Evolutionary conservation across 176 grass and related monocot genomes (phyloP).

Genomic region (Rhynchospora breviuscula): DNA sequence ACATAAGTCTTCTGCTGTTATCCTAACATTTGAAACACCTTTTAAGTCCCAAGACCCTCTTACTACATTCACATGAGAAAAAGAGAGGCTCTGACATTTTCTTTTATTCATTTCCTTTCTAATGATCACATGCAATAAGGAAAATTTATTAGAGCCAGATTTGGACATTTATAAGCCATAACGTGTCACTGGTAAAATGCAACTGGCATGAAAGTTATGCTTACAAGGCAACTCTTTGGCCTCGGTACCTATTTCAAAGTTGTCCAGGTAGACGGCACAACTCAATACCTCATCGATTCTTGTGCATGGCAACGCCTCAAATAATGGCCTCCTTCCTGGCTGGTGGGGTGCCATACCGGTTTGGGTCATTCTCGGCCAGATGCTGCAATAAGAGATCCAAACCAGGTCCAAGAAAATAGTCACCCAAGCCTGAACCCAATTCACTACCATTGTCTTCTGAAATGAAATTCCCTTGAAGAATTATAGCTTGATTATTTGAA

Average conservation of each 20-base stretch:
- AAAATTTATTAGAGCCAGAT: neutral
- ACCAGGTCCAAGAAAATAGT: slow-evolving; percentile 81
- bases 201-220: slow-evolving; percentile 73
- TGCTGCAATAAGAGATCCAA: slow-evolving; percentile 83
- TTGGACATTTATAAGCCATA: neutral
- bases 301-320: slow-evolving; percentile 58
- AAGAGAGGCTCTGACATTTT: neutral
- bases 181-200: slow-evolving; percentile 40
- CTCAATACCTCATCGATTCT: slow-evolving; percentile 45
- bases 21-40: too few relatives aligned
- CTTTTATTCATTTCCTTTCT: neutral
- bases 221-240: slow-evolving; percentile 83
- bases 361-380: slow-evolving; percentile 67
- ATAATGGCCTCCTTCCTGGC: slow-evolving; percentile 71
- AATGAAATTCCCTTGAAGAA: slow-evolving; percentile 63
- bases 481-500: slow-evolving; percentile 64
- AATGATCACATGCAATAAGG: neutral
- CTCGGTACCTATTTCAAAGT: slow-evolving; percentile 59
- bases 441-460: slow-evolving; percentile 35
- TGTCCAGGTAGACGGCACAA: slow-evolving; percentile 88
- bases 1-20: too few relatives aligned
- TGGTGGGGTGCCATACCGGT: slow-evolving; percentile 68
- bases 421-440: slow-evolving; percentile 43
- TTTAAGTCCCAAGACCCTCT: neutral
- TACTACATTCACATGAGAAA: neutral